phyloP scores from a whole-genome alignment of 106 monocot species.

The Dioscorea zingiberensis region DNA sequence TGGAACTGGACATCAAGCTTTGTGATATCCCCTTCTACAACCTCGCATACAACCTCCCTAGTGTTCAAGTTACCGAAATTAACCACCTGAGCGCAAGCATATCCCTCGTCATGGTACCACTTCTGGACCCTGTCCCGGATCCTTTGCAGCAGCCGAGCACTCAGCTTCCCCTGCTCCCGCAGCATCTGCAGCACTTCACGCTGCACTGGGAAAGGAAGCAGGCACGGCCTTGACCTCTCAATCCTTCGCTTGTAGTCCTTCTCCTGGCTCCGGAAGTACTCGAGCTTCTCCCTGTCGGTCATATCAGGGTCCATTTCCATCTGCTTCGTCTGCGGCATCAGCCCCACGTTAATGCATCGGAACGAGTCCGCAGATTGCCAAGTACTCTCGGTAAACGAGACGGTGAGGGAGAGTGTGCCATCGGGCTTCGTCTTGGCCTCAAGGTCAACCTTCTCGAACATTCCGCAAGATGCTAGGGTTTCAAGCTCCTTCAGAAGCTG shows the following conservation, averaged over 20 bases:
- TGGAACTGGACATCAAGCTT: constrained; percentile 80
- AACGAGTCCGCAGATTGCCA: constrained; percentile 91
- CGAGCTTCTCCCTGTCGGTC: constrained; percentile 93
- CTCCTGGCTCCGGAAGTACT: constrained; percentile 80
- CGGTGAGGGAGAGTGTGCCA: constrained; percentile 59
- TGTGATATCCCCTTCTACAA: constrained; percentile 94
- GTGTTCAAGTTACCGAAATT: constrained; percentile 97
- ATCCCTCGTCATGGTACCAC: constrained; percentile 98
- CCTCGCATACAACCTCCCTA: constrained; percentile 93
- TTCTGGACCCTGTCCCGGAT: constrained; percentile 90
- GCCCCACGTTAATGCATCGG: constrained; percentile 89
- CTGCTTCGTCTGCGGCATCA: constrained; percentile 72
- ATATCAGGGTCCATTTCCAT: constrained; percentile 87
- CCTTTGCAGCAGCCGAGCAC: constrained; percentile 87
- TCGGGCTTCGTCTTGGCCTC: constrained; percentile 88
- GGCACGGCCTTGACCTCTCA: constrained; percentile 58
- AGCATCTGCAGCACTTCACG: constrained; percentile 76
- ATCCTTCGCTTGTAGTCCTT: constrained; percentile 77
- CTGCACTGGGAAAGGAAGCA: constrained; percentile 63
- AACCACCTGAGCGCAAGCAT: constrained; percentile 93
- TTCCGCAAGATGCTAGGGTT: constrained; percentile 81
- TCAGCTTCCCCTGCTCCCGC: constrained; percentile 73
- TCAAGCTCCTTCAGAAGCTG: constrained; percentile 90
- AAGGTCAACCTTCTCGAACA: constrained; percentile 97
- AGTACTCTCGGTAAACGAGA: constrained; percentile 81